A percentile compares a stretch with the other conserved stretches of the same genome.
These are phyloP conservation scores for Hymenoscyphus occultus DNA, from an alignment of 2,329 filamentous ascomycete genomes.

Conservation along the genomic window DNA sequence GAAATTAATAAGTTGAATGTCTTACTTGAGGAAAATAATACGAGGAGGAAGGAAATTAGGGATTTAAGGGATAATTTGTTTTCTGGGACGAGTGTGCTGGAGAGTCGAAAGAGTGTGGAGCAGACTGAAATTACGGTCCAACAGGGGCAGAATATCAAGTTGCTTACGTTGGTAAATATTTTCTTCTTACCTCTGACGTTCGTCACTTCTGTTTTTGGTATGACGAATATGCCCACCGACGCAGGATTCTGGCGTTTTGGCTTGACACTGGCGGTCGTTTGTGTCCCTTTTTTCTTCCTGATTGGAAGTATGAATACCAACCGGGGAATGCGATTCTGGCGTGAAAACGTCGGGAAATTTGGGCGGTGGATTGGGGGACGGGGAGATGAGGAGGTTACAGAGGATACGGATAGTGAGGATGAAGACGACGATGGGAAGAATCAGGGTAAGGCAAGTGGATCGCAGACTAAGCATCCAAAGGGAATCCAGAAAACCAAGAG, in stretches of 20 bases:
- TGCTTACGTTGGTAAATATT: conserved; percentile 58
- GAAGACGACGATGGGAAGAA: not conserved
- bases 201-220: conserved; percentile 58
- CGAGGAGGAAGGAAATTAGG: conserved; percentile 52
- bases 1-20: conserved; percentile 44
- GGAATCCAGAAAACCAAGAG: not conserved
- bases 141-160: conserved; percentile 61
- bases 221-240: conserved; percentile 45
- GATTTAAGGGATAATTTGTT: conserved; percentile 61
- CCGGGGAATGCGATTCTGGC: conserved; percentile 32
- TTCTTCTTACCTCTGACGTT: conserved; percentile 61
- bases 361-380: not conserved
- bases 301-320: conserved; percentile 46
- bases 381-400: not conserved
- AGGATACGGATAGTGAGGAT: not conserved
- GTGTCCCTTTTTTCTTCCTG: conserved; percentile 49
- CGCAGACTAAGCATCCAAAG: not conserved
- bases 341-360: conserved; percentile 17
- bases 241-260: conserved; percentile 46
- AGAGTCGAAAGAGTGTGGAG: conserved; percentile 58
- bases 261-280: conserved; percentile 38
- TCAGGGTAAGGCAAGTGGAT: not conserved
- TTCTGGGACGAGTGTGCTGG: conserved; percentile 60
- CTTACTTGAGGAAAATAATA: conserved; percentile 43
- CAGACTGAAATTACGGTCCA: conserved; percentile 48